phyloP scores from a whole-genome alignment of 2,329 filamentous ascomycete genomes.

The Fusarium heterosporum region DNA sequence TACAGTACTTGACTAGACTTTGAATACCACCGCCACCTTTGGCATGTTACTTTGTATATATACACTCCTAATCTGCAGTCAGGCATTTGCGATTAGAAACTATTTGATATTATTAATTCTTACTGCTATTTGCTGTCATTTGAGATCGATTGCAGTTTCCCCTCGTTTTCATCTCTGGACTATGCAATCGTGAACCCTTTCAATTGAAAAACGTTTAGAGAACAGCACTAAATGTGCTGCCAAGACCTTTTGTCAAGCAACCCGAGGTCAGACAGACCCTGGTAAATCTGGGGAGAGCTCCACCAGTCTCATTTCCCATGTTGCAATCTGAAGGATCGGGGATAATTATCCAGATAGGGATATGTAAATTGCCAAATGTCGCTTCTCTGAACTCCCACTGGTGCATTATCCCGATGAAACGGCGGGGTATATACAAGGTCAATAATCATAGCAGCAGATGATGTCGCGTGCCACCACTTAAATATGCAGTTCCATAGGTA shows the following conservation, averaged over 20 bases:
- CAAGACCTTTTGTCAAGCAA: conserved; percentile 23
- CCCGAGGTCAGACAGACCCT: conserved; percentile 3
- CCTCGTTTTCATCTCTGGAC: not conserved
- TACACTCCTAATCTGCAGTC: conserved; percentile 61
- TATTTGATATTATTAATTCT: conserved; percentile 20
- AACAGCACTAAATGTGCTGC: not conserved
- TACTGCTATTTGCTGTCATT: not conserved
- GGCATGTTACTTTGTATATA: conserved; percentile 41
- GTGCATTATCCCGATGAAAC: not conserved
- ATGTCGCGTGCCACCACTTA: no score
- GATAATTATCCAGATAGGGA: conserved; percentile 2
- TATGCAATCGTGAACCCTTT: not conserved
- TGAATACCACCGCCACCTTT: conserved; percentile 52
- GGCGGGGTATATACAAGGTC: no score
- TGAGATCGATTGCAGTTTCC: not conserved
- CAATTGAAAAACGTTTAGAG: conserved; percentile 4
- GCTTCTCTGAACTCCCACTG: conserved; percentile 2
- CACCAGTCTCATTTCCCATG: conserved; percentile 41
- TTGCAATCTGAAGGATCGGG: conserved; percentile 17
- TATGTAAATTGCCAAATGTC: conserved; percentile 28
- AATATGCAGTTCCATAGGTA: no score
- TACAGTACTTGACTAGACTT: conserved; percentile 55
- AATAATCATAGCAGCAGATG: no score
- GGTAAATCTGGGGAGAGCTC: conserved; percentile 39
- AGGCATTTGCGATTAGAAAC: conserved; percentile 36